These are phyloP conservation scores for Niebla homalea DNA, from an alignment of 495 filamentous ascomycete species.

Conservation along the genomic window DNA sequence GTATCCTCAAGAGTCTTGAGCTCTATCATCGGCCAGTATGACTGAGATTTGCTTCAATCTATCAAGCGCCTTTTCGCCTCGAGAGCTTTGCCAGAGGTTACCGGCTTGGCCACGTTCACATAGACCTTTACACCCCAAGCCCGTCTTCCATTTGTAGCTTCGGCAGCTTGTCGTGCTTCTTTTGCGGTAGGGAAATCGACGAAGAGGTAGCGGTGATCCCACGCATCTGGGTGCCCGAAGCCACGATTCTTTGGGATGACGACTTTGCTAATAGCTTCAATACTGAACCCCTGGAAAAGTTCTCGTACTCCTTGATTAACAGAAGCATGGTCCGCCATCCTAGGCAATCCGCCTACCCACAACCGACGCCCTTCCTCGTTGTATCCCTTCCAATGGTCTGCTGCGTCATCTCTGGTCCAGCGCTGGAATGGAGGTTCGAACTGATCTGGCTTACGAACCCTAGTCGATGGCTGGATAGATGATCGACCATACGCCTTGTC, in stretches of 20 bases:
- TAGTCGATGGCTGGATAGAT: not conserved
- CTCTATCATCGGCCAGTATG: too few species aligned
- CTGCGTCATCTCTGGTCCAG: constrained; percentile 14
- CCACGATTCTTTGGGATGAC: constrained; percentile 19
- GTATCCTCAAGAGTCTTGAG: too few species aligned
- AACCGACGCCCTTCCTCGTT: constrained; percentile 39
- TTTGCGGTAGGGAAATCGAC: constrained; percentile 46
- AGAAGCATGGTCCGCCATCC: constrained; percentile 40
- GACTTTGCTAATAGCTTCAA: constrained; percentile 51
- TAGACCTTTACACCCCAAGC: constrained; percentile 36
- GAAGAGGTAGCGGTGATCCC: constrained; percentile 52
- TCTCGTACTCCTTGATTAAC: constrained; percentile 39
- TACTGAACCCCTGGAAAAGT: constrained; percentile 45
- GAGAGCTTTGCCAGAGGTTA: constrained; percentile 1
- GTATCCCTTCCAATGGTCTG: constrained; percentile 16
- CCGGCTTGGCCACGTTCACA: constrained; percentile 17
- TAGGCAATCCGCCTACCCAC: constrained; percentile 50
- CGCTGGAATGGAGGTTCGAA: constrained; percentile 8
- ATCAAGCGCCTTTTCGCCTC: not conserved
- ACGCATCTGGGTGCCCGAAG: constrained; percentile 1
- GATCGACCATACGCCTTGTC: not conserved
- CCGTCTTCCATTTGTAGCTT: constrained; percentile 27
- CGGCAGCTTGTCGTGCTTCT: constrained; percentile 38
- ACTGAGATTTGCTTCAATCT: not conserved
- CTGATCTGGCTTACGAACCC: not conserved